A percentile compares a stretch with the other conserved stretches of the same genome.
Evolutionary conservation across 257 asterid genomes (phyloP).

Genomic region (Solanum microdontum): DNA sequence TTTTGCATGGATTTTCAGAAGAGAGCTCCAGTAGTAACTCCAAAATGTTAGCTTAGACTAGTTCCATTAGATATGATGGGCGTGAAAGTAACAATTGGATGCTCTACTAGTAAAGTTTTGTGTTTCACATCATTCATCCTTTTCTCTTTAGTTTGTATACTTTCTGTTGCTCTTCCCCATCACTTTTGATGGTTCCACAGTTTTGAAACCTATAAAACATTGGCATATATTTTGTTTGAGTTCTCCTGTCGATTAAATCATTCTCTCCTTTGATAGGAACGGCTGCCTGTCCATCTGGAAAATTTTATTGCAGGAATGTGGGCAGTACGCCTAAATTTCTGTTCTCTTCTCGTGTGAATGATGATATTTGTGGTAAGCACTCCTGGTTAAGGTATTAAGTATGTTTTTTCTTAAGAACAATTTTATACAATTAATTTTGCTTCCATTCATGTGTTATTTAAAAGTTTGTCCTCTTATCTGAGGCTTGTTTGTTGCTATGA

Average conservation of each 20-base stretch:
- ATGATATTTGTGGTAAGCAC: slow-evolving; percentile 73
- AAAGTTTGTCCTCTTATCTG: neutral
- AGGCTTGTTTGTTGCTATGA: neutral
- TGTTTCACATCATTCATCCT: neutral
- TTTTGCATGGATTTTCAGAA: neutral
- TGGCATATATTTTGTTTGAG: neutral
- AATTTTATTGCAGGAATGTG: slow-evolving; percentile 72
- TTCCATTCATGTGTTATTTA: neutral
- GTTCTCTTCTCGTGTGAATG: slow-evolving; percentile 82
- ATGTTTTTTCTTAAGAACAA: neutral
- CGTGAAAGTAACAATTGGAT: neutral
- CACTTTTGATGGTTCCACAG: neutral
- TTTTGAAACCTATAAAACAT: slow-evolving; percentile 6
- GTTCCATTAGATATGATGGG: neutral
- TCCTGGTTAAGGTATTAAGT: neutral
- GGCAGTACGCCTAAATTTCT: slow-evolving; percentile 81
- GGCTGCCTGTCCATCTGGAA: slow-evolving; percentile 84
- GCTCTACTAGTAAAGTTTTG: neutral
- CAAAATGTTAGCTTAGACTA: neutral
- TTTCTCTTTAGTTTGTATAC: neutral
- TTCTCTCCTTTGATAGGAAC: slow-evolving; percentile 38
- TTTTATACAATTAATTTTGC: neutral
- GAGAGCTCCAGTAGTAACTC: neutral
- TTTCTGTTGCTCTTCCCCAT: neutral
- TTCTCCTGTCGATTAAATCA: neutral